A percentile compares a stretch with the other conserved stretches of the same genome.
phyloP scores from a whole-genome alignment of 768 basidiomycete genomes.

The Pseudohyphozyma bogoriensis region DNA sequence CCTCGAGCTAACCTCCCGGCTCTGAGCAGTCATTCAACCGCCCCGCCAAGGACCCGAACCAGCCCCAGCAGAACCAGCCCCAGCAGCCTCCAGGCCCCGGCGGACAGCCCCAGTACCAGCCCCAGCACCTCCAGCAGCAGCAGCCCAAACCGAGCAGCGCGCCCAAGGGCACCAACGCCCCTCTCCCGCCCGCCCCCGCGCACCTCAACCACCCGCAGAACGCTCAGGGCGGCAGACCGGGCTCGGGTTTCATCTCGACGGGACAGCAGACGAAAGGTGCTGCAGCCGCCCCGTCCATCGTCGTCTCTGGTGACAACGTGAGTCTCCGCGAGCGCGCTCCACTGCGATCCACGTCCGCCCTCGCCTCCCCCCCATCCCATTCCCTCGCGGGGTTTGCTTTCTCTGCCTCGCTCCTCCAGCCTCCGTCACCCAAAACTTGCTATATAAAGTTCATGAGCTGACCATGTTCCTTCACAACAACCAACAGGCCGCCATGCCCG shows the following conservation, averaged over 20 bases:
- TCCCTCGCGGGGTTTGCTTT: conserved; percentile 6
- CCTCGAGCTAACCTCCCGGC: not conserved
- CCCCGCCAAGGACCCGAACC: not conserved
- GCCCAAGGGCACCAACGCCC: not conserved
- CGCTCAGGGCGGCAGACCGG: conserved; percentile 5
- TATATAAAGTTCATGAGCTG: too few relatives aligned
- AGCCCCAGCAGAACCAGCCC: not conserved
- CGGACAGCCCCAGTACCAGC: not conserved
- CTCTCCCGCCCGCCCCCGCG: not conserved
- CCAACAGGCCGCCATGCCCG: too few relatives aligned
- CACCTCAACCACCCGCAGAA: not conserved
- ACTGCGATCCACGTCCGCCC: conserved; percentile 35
- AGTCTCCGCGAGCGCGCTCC: conserved; percentile 30
- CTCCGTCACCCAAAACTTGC: conserved; percentile 2
- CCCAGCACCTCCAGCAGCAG: not conserved
- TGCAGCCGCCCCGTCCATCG: conserved; percentile 12
- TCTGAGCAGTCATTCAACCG: not conserved
- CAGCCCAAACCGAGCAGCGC: not conserved
- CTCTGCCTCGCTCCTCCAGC: not conserved
- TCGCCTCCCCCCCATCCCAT: conserved; percentile 15
- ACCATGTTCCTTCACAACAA: too few relatives aligned
- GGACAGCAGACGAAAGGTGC: conserved; percentile 13
- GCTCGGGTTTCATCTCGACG: conserved; percentile 10
- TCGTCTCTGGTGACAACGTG: conserved; percentile 23
- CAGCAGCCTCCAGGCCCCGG: not conserved